A percentile compares a stretch with the other conserved stretches of the same genome.
phyloP scores from a whole-genome alignment of 345 rosid species.

The Euphorbia pulcherrima region DNA sequence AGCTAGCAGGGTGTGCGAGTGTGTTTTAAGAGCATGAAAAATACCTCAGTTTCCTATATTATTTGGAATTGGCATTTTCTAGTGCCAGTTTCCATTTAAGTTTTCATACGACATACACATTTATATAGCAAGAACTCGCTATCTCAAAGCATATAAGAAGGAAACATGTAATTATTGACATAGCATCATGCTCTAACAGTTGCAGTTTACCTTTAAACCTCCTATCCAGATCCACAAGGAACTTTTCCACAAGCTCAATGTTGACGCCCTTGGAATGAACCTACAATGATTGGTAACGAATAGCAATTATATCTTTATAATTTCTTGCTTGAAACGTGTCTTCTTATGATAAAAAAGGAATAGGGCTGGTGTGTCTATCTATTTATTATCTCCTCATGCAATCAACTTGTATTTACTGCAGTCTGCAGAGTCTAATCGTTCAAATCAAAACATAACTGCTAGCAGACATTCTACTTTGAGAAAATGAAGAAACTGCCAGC shows the following conservation, averaged over 20 bases:
- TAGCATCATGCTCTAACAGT: background rate
- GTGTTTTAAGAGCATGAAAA: background rate
- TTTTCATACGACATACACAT: no score
- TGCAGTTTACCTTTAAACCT: slow-evolving; percentile 55
- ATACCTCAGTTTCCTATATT: no score
- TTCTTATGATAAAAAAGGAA: background rate
- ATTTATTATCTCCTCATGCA: slow-evolving; percentile 1
- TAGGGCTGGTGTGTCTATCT: background rate
- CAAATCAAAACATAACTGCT: background rate
- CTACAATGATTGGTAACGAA: slow-evolving; percentile 32
- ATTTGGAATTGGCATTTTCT: no score
- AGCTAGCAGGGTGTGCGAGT: slow-evolving; percentile 6
- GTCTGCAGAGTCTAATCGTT: background rate
- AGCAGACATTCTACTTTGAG: background rate
- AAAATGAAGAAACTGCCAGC: background rate
- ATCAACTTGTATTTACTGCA: slow-evolving; percentile 3
- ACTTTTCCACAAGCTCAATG: slow-evolving; percentile 64
- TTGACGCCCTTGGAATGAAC: slow-evolving; percentile 79
- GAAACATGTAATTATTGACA: background rate
- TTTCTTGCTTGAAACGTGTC: background rate
- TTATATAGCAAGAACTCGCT: background rate
- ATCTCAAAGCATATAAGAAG: background rate
- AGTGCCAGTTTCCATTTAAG: no score
- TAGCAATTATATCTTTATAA: background rate
- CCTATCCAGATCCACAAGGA: slow-evolving; percentile 58